A percentile compares a stretch with the other conserved stretches of the same genome.
phyloP scores from a whole-genome alignment of 768 basidiomycete species.

The Lepiota venenata region DNA sequence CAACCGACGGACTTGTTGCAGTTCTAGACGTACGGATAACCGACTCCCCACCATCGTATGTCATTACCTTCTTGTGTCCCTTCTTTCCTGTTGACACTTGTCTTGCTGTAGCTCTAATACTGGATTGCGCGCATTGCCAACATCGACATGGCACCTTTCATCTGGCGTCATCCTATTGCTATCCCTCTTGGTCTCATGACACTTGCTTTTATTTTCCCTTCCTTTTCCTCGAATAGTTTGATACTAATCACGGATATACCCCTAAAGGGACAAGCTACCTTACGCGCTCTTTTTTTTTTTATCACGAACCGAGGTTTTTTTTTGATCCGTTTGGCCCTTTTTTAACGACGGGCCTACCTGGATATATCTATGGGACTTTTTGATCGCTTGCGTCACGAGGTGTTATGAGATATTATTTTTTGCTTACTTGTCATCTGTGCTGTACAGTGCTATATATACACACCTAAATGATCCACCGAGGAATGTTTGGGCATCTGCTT shows the following conservation, averaged over 20 bases:
- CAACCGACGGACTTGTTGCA: conserved; percentile 82
- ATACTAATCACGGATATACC: conserved; percentile 1
- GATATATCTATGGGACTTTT: too few relatives aligned
- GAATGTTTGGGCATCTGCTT: background rate
- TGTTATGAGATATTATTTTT: too few relatives aligned
- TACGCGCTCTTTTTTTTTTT: too few relatives aligned
- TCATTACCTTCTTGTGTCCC: conserved; percentile 3
- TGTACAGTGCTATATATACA: too few relatives aligned
- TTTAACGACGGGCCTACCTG: too few relatives aligned
- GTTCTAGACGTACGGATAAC: conserved; percentile 72
- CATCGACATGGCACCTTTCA: conserved; percentile 16
- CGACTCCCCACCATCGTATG: conserved; percentile 28
- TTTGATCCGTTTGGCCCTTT: too few relatives aligned
- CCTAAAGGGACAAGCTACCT: background rate
- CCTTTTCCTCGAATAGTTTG: conserved; percentile 4
- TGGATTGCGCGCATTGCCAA: conserved; percentile 18
- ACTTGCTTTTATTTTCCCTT: conserved; percentile 8
- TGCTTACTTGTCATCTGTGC: too few relatives aligned
- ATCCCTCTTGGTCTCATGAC: conserved; percentile 7
- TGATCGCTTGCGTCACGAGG: too few relatives aligned
- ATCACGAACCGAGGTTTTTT: too few relatives aligned
- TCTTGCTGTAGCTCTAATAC: conserved; percentile 5
- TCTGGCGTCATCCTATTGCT: background rate
- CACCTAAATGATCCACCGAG: too few relatives aligned
- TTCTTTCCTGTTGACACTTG: background rate